Percentiles rank a stretch among this genome's conserved stretches.
Conservation (phyloP, 345 rosid genomes). For the Rhizophora mangle region DNA sequence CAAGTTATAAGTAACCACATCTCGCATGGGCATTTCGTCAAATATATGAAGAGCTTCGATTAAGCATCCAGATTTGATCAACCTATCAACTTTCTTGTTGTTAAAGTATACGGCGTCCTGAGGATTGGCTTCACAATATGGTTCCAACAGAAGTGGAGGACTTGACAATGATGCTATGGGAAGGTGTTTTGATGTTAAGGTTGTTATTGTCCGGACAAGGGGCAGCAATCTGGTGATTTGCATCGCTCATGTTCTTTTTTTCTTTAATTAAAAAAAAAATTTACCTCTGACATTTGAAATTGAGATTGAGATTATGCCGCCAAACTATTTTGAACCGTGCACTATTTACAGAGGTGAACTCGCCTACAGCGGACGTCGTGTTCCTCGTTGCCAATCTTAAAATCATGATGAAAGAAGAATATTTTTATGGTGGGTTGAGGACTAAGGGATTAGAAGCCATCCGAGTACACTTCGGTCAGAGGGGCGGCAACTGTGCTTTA, state of each 20-base stretch:
- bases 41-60: constrained; percentile 48
- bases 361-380: too few relatives aligned
- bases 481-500: too few relatives aligned
- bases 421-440: too few relatives aligned
- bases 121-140: constrained; percentile 29
- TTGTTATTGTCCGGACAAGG: constrained; percentile 31
- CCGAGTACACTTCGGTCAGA: too few relatives aligned
- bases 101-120: constrained; percentile 26
- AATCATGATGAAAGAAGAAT: too few relatives aligned
- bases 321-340: too few relatives aligned
- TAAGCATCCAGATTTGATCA: constrained; percentile 41
- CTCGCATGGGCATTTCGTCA: constrained; percentile 51
- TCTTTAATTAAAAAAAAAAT: too few relatives aligned
- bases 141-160: constrained; percentile 22
- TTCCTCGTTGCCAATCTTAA: too few relatives aligned
- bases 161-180: constrained; percentile 16
- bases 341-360: too few relatives aligned
- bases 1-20: constrained; percentile 64
- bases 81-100: constrained; percentile 41
- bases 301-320: too few relatives aligned
- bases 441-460: too few relatives aligned
- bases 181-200: constrained; percentile 21
- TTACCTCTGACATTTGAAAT: not conserved
- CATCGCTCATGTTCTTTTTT: constrained; percentile 28
- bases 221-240: constrained; percentile 25